Evolutionary conservation across 176 grass and related monocot species (phyloP).

Genomic region (Rhynchospora breviuscula): DNA sequence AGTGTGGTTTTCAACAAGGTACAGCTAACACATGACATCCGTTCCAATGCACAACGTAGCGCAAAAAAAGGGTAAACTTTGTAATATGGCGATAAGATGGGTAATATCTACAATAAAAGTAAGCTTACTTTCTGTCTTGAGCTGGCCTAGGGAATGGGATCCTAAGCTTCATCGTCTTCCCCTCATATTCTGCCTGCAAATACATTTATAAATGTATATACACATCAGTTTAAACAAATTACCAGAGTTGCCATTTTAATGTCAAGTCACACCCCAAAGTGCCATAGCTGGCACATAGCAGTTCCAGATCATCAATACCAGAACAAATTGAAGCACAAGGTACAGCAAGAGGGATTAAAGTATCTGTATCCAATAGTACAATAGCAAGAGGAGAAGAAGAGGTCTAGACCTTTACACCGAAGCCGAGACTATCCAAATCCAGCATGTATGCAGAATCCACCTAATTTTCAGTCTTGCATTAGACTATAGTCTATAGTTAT

Average conservation of each 20-base stretch:
- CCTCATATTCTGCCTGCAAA: conserved; percentile 69
- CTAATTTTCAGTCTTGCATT: conserved; percentile 39
- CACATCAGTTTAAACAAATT: not conserved
- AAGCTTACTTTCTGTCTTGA: conserved; percentile 73
- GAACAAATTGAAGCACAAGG: not conserved
- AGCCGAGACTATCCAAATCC: conserved; percentile 84
- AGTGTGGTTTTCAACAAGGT: not conserved
- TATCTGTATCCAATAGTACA: conserved; percentile 4
- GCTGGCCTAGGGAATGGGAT: conserved; percentile 84
- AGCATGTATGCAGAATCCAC: conserved; percentile 89
- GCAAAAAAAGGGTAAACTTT: not conserved
- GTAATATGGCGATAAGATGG: not conserved
- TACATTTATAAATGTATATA: conserved; percentile 14
- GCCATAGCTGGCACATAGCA: not conserved
- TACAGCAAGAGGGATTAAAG: not conserved
- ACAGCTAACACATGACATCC: not conserved
- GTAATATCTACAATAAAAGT: not conserved
- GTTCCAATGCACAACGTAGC: not conserved
- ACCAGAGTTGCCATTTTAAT: not conserved
- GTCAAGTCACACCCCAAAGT: not conserved
- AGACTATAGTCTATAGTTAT: not conserved
- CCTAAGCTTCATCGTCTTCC: conserved; percentile 69
- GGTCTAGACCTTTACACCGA: conserved; percentile 79
- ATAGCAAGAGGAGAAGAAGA: conserved; percentile 13
- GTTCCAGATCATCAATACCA: not conserved